Conservation (phyloP, 2,329 filamentous ascomycete genomes). For the Aspergillus tubingensis region DNA sequence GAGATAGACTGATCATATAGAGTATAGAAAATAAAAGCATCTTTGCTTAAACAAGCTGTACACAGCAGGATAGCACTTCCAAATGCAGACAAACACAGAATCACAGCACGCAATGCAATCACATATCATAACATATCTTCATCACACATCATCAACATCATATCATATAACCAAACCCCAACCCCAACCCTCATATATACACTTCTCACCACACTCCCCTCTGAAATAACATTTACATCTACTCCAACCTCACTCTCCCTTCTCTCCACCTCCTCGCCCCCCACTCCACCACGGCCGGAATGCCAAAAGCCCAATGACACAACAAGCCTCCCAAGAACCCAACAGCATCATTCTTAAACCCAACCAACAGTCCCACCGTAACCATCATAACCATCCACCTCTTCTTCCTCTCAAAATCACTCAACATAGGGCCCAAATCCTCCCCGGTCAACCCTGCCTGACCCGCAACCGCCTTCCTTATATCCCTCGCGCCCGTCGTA, state of each 20-base stretch:
- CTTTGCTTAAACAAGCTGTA: no score
- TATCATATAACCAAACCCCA: no score
- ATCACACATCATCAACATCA: no score
- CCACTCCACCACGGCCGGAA: slow-evolving; percentile 34
- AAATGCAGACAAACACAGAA: no score
- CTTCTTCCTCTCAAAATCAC: slow-evolving; percentile 69
- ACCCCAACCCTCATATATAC: no score
- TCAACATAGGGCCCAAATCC: slow-evolving; percentile 44
- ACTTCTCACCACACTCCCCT: neutral
- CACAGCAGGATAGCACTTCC: no score
- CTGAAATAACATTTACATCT: neutral
- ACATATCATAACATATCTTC: no score
- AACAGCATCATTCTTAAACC: slow-evolving; percentile 86
- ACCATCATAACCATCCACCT: slow-evolving; percentile 89
- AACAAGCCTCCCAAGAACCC: slow-evolving; percentile 81
- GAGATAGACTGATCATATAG: neutral
- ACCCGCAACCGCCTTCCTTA: slow-evolving; percentile 43
- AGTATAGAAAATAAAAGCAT: neutral
- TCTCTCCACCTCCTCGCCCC: slow-evolving; percentile 32
- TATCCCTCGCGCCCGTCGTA: slow-evolving; percentile 65
- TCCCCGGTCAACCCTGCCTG: slow-evolving; percentile 28
- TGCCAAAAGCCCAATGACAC: slow-evolving; percentile 69
- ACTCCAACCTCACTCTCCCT: slow-evolving; percentile 32
- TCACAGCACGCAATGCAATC: no score
- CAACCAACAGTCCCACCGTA: slow-evolving; percentile 77